Conservation (phyloP, 2,329 filamentous ascomycete species). For the Fusarium fracticaudum region DNA sequence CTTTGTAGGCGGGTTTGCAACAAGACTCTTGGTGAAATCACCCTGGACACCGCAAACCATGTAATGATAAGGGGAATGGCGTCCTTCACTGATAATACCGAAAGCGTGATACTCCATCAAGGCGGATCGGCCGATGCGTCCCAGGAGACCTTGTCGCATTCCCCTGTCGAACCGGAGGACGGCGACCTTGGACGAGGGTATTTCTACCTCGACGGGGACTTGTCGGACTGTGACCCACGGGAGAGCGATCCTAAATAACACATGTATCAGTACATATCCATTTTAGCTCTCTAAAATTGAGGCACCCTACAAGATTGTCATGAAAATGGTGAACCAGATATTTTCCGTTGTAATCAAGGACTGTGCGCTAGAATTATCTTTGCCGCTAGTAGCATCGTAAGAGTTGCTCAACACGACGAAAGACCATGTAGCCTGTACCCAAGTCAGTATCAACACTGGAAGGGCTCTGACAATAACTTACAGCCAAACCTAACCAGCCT, state of each 20-base stretch:
- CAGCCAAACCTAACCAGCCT: background rate
- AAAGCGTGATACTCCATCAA: conserved; percentile 8
- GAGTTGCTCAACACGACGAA: background rate
- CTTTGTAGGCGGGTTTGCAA: background rate
- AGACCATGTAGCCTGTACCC: background rate
- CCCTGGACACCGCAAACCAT: conserved; percentile 5
- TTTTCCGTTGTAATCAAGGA: background rate
- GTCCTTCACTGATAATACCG: background rate
- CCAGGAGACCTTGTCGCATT: background rate
- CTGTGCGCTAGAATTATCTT: background rate
- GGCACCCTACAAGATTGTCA: background rate
- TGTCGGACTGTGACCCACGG: background rate
- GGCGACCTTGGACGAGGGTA: background rate
- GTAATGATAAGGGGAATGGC: background rate
- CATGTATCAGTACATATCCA: rapidly evolving
- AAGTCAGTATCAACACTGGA: background rate
- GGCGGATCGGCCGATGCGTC: background rate
- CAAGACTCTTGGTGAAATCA: background rate
- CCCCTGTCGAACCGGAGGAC: background rate
- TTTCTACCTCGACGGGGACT: background rate
- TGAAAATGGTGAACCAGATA: background rate
- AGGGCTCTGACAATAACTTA: background rate
- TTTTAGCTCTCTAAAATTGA: rapidly evolving
- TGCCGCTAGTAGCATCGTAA: background rate
- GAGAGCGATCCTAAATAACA: background rate